Percentiles rank a stretch among this genome's conserved stretches.
These are phyloP conservation scores for Spinacia oleracea DNA, from an alignment of 179 eudicot species.

Conservation along the genomic window DNA sequence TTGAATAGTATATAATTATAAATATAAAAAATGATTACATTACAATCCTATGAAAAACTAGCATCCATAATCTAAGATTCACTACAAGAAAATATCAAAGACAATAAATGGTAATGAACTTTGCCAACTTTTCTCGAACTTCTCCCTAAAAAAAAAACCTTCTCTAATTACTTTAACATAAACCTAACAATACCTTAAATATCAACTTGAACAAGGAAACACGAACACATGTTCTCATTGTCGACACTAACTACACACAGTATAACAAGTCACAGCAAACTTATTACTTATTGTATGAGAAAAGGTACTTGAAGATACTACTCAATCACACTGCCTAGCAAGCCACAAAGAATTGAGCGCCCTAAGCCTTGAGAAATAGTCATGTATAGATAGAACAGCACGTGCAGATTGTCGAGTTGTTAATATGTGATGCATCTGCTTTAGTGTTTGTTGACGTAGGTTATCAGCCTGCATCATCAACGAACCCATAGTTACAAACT, in stretches of 20 bases:
- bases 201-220: conserved; percentile 19
- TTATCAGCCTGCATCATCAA: conserved; percentile 68
- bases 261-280: too few species aligned
- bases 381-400: conserved; percentile 74
- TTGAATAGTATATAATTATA: too few species aligned
- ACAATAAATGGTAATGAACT: too few species aligned
- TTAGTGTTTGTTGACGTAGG: conserved; percentile 82
- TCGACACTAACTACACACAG: too few species aligned
- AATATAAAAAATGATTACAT: too few species aligned
- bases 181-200: conserved; percentile 20
- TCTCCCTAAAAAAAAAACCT: too few species aligned
- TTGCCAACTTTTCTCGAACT: too few species aligned
- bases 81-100: too few species aligned
- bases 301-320: neutral
- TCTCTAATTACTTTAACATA: conserved; percentile 20
- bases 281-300: neutral
- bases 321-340: conserved; percentile 79
- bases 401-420: conserved; percentile 96
- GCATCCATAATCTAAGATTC: too few species aligned
- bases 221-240: neutral
- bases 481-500: too few species aligned
- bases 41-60: too few species aligned
- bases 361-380: conserved; percentile 82
- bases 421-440: conserved; percentile 81
- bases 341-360: conserved; percentile 97